Percentiles rank a stretch among this genome's conserved stretches.
phyloP scores from a whole-genome alignment of 371 early-diverging fungal species.

The Mucor indicus region DNA sequence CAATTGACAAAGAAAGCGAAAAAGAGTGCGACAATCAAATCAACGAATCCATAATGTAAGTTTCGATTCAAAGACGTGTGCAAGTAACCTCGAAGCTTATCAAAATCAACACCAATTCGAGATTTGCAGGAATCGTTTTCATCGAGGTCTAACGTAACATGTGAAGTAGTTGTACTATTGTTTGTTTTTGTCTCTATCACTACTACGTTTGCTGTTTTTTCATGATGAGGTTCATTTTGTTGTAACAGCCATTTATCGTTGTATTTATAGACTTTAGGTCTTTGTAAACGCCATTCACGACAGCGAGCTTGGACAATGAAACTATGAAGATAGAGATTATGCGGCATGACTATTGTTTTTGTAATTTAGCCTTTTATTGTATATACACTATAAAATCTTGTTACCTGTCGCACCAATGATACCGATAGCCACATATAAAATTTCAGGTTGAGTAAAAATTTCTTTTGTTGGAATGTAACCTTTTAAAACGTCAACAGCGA shows the following conservation, averaged over 20 bases:
- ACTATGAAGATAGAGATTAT: conserved; percentile 78
- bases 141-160: neutral
- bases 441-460: conserved; percentile 59
- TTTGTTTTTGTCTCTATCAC: neutral
- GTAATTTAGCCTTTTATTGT: too few relatives aligned
- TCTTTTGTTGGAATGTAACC: conserved; percentile 68
- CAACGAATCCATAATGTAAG: conserved; percentile 48
- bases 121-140: neutral
- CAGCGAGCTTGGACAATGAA: conserved; percentile 63
- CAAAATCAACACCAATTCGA: conserved; percentile 6
- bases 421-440: conserved; percentile 74
- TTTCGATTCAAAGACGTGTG: conserved; percentile 16
- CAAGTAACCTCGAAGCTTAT: conserved; percentile 13
- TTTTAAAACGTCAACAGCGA: conserved; percentile 56
- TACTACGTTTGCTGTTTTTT: neutral
- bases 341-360: conserved; percentile 70
- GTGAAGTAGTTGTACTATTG: neutral
- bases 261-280: conserved; percentile 22
- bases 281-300: conserved; percentile 27
- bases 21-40: conserved; percentile 66
- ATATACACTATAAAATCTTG: neutral
- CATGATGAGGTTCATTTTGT: neutral
- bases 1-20: conserved; percentile 80
- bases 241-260: conserved; percentile 13
- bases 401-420: conserved; percentile 82